These are phyloP conservation scores for Kwoniella sp. DNA, from an alignment of 768 basidiomycete species.

Conservation along the genomic window DNA sequence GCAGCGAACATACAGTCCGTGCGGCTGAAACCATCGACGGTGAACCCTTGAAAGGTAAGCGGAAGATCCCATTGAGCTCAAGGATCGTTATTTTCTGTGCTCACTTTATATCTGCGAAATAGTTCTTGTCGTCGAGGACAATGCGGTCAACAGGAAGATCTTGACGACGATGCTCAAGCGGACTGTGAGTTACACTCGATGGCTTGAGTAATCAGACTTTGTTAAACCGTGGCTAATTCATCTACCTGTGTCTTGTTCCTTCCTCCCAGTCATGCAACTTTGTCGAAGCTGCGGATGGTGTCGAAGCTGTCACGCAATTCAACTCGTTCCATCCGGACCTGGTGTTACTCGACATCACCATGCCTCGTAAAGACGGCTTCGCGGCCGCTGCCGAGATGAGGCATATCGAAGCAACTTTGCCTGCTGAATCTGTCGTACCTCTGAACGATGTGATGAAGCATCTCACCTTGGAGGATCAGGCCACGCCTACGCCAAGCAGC, in stretches of 20 bases:
- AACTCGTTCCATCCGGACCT: constrained; percentile 36
- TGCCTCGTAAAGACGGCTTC: constrained; percentile 54
- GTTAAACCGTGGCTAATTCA: neutral
- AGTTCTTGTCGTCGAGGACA: constrained; percentile 55
- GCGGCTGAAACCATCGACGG: neutral
- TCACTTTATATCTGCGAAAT: neutral
- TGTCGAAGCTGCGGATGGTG: constrained; percentile 51
- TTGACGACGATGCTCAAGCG: constrained; percentile 41
- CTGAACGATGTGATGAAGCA: constrained; percentile 15
- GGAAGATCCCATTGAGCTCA: neutral
- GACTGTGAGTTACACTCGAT: constrained; percentile 39
- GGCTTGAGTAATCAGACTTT: no score
- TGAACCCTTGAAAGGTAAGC: constrained; percentile 16
- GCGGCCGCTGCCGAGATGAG: constrained; percentile 49
- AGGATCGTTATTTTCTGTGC: no score
- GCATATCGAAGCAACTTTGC: constrained; percentile 33
- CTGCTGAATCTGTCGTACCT: constrained; percentile 10
- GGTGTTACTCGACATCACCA: constrained; percentile 53
- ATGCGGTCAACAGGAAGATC: constrained; percentile 46
- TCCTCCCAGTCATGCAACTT: constrained; percentile 28
- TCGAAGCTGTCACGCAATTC: constrained; percentile 46
- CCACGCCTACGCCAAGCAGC: neutral
- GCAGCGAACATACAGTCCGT: constrained; percentile 3
- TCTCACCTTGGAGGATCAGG: constrained; percentile 1
- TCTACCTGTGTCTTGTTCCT: neutral